A percentile compares a stretch with the other conserved stretches of the same genome.
Conservation (phyloP, 495 filamentous ascomycete species). For the Glarea lozoyensis region DNA sequence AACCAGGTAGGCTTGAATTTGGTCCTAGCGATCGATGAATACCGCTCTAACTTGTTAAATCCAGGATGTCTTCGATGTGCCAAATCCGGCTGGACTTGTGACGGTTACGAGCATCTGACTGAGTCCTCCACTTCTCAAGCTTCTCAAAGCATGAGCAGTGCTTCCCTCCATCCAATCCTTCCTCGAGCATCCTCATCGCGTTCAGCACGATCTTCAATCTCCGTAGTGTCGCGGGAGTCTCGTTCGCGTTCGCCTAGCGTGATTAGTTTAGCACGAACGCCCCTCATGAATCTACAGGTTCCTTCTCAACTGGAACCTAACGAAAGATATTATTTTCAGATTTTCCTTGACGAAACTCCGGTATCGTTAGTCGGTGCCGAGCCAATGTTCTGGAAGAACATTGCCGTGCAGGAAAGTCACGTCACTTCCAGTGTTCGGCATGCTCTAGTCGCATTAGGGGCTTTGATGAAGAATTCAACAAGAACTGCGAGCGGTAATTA, state of each 20-base stretch:
- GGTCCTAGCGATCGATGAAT: too few species aligned
- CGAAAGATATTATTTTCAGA: constrained; percentile 10
- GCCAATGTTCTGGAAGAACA: constrained; percentile 5
- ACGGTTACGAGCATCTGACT: constrained; percentile 32
- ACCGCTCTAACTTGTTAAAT: too few species aligned
- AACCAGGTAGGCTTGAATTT: too few species aligned
- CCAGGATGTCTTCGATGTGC: constrained; percentile 41
- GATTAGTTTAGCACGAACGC: background rate
- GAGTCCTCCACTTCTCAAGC: background rate
- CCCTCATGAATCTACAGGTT: background rate
- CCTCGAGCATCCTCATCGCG: too few species aligned
- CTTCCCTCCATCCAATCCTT: background rate
- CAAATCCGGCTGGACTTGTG: constrained; percentile 41
- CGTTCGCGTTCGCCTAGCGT: constrained; percentile 9
- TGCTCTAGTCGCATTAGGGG: constrained; percentile 11
- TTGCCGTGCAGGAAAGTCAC: constrained; percentile 4
- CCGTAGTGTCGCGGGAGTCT: background rate
- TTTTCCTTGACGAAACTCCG: constrained; percentile 8
- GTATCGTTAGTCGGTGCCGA: constrained; percentile 2
- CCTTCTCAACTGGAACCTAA: background rate
- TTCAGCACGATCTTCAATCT: too few species aligned
- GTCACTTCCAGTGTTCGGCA: constrained; percentile 7
- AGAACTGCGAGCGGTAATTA: constrained; percentile 1
- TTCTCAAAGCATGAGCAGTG: background rate
- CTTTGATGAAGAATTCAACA: constrained; percentile 4